Evolutionary conservation across 768 basidiomycete genomes (phyloP), one percentile per base, ranked within the genome.

Genomic region (Lactarius sp.): DNA sequence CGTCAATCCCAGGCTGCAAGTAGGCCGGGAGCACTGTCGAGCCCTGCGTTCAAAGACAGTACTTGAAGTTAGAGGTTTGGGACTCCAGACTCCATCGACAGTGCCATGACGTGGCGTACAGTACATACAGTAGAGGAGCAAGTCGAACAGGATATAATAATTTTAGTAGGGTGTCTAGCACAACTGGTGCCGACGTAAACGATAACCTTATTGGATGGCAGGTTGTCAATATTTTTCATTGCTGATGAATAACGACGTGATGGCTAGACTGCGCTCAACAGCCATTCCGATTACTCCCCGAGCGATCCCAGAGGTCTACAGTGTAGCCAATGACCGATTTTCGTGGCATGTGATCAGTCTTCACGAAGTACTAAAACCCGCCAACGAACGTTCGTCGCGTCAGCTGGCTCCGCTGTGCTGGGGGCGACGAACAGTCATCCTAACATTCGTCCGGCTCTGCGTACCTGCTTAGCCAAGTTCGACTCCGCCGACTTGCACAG

Each of bases 401-500:
- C 27, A 58, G 56, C 36, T 27, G 18, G 18, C 18, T 27, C 37
- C 6, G 27, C 18, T 16, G 36, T 20, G 20, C 5, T 16, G 47
- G 3, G 10, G 10, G 1, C 37, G 59, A 13, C 4, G 51, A 20
- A 6, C 7, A 52, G 7, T 20, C 34, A 16, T 18, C 18, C 27
- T 4, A 36, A 14, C 7, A 9, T 10, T 4, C 27, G 6, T n/a
- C 49, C 39, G 27, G 9, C 37, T 20, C 12, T 4, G 10, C 51
- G 2, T 18, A 20, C 41, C 9, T n/a, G 34, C 27, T 57, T 47
- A 80, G 2, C 77, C 81, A 20, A 90, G 76, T 70, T 90, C 87
- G 16, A 80, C 71, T 10, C 86, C 88, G 4, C 85, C 88, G 34
- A 92, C 78, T 62, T 79, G 85, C 54, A 91, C 88, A 5, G 74